Evolutionary conservation across 371 early-diverging fungal species (phyloP).

Genomic region (Blakeslea trispora): DNA sequence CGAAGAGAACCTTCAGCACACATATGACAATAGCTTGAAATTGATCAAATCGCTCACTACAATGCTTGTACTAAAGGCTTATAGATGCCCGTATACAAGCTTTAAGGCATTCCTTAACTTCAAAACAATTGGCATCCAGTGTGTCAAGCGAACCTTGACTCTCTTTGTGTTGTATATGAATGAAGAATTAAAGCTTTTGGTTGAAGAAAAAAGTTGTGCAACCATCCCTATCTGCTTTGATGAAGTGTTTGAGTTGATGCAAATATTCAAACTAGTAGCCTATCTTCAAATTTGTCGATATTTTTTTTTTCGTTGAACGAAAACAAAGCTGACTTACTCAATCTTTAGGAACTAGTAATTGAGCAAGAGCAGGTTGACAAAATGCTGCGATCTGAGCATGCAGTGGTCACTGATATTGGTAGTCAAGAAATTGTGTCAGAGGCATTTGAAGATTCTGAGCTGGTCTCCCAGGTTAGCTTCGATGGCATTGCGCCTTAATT

Average conservation of each 20-base stretch:
- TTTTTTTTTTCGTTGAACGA: too few relatives aligned
- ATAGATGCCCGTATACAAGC: conserved; percentile 1
- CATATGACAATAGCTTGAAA: conserved; percentile 8
- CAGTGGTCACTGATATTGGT: too few relatives aligned
- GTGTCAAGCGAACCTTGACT: conserved; percentile 6
- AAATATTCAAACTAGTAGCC: conserved; percentile 11
- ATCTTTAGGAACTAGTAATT: too few relatives aligned
- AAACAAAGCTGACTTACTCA: too few relatives aligned
- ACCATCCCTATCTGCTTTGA: conserved; percentile 10
- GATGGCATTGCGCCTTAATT: too few relatives aligned
- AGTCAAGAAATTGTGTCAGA: too few relatives aligned
- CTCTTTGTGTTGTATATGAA: conserved; percentile 6
- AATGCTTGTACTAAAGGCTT: conserved; percentile 7
- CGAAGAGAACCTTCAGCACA: conserved; percentile 9
- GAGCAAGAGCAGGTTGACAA: too few relatives aligned
- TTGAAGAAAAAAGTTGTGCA: conserved; percentile 12
- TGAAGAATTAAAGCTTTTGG: too few relatives aligned
- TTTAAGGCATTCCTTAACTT: conserved; percentile 1
- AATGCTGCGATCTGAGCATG: too few relatives aligned
- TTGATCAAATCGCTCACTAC: conserved; percentile 5
- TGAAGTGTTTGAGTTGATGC: conserved; percentile 13
- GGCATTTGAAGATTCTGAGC: too few relatives aligned
- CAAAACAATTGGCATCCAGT: conserved; percentile 8
- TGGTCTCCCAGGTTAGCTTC: too few relatives aligned
- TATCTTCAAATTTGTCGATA: conserved; percentile 11